These are phyloP conservation scores for Penicillium subrubescens DNA, from an alignment of 495 filamentous ascomycete genomes.

Conservation along the genomic window DNA sequence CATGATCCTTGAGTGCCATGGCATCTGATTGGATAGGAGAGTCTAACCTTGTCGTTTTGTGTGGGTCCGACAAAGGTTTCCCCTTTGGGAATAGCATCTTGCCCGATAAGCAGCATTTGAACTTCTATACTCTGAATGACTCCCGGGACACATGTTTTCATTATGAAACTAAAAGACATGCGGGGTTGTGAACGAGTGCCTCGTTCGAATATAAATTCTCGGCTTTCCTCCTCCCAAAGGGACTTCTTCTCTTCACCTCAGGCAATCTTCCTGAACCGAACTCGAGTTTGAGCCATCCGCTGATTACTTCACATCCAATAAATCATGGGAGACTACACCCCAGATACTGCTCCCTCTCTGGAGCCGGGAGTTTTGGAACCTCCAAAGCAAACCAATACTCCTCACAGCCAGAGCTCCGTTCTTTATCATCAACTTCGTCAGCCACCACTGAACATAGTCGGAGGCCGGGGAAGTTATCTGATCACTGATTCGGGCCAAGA, in stretches of 20 bases:
- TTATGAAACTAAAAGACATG: not conserved
- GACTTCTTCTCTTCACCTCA: not conserved
- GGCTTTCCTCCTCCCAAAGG: not conserved
- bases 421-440: conserved; percentile 27
- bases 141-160: not conserved
- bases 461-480: conserved; percentile 24
- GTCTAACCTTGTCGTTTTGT: not conserved
- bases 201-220: not conserved
- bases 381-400: not conserved
- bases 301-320: not conserved
- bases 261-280: not conserved
- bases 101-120: conserved; percentile 7
- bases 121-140: not conserved
- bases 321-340: conserved; percentile 31
- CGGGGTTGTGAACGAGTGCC: too few relatives aligned
- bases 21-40: not conserved
- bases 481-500: conserved; percentile 15
- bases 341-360: not conserved
- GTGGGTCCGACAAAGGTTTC: conserved; percentile 39
- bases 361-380: conserved; percentile 1
- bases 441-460: conserved; percentile 25
- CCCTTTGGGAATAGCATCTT: conserved; percentile 26
- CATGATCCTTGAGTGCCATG: not conserved
- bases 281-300: not conserved
- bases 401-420: conserved; percentile 21